Evolutionary conservation across 164 flowering plant genomes (phyloP).

Genomic region (Vitis amurensis): DNA sequence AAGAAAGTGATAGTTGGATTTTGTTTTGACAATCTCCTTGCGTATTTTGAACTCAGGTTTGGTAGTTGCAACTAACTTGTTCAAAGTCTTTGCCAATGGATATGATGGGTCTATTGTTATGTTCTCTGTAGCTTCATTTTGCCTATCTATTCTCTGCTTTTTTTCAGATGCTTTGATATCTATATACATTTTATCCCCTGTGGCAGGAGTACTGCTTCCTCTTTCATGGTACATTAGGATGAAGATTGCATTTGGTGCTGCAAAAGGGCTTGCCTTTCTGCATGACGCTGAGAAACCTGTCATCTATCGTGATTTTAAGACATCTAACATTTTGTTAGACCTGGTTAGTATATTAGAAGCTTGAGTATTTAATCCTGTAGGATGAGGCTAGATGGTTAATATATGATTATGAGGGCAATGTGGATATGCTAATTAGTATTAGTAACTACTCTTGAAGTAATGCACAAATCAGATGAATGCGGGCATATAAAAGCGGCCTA

Average conservation of each 20-base stretch:
- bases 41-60: too few species aligned
- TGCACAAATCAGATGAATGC: too few species aligned
- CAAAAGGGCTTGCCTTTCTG: conserved; percentile 93
- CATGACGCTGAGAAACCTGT: conserved; percentile 93
- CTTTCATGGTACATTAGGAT: conserved; percentile 77
- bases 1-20: too few species aligned
- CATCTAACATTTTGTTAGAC: conserved; percentile 86
- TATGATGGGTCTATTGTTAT: neutral
- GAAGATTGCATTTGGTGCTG: conserved; percentile 90
- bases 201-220: conserved; percentile 82
- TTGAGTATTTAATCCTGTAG: neutral
- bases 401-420: too few species aligned
- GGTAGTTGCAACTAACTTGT: too few species aligned
- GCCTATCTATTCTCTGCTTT: neutral
- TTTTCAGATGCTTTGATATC: neutral
- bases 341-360: conserved; percentile 41
- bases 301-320: conserved; percentile 91
- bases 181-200: neutral
- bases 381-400: too few species aligned
- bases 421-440: too few species aligned
- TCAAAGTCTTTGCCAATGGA: too few species aligned
- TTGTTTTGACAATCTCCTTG: too few species aligned
- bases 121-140: neutral
- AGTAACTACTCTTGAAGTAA: too few species aligned
- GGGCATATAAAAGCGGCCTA: too few species aligned